Percentiles rank a stretch among this genome's conserved stretches.
These are phyloP conservation scores for Dactylis glomerata DNA, from an alignment of 176 grass and related monocot species.

Conservation along the genomic window DNA sequence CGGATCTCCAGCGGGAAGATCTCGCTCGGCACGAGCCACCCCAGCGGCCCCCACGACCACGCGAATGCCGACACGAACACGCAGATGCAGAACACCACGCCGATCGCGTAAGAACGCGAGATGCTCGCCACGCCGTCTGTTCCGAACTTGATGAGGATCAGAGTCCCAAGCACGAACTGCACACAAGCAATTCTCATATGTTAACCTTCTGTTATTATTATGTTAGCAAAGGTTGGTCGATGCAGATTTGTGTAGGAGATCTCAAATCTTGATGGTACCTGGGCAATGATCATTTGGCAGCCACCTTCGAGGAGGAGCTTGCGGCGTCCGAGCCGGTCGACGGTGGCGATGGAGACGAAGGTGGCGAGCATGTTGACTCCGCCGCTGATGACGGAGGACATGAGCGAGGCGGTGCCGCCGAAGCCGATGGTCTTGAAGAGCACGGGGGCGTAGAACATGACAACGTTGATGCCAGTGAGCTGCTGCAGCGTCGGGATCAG, in stretches of 20 bases:
- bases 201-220: no score
- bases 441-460: constrained; percentile 47
- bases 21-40: constrained; percentile 60
- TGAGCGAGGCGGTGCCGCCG: constrained; percentile 34
- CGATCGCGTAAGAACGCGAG: constrained; percentile 31
- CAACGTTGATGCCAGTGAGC: constrained; percentile 23
- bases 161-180: constrained; percentile 6
- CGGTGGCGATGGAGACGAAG: constrained; percentile 60
- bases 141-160: constrained; percentile 16
- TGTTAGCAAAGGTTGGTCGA: background rate
- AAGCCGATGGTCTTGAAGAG: constrained; percentile 62
- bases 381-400: constrained; percentile 31
- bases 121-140: constrained; percentile 22
- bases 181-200: no score
- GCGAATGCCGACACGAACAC: constrained; percentile 49
- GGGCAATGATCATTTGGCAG: constrained; percentile 18
- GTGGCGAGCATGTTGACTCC: constrained; percentile 53
- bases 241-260: background rate
- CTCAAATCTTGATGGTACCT: background rate
- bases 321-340: constrained; percentile 62
- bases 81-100: constrained; percentile 51
- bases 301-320: constrained; percentile 61
- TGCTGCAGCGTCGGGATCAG: constrained; percentile 42
- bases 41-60: constrained; percentile 67
- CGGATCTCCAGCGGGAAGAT: constrained; percentile 71